phyloP scores from a whole-genome alignment of 495 filamentous ascomycete genomes.

The Trichoderma orchidacearum region DNA sequence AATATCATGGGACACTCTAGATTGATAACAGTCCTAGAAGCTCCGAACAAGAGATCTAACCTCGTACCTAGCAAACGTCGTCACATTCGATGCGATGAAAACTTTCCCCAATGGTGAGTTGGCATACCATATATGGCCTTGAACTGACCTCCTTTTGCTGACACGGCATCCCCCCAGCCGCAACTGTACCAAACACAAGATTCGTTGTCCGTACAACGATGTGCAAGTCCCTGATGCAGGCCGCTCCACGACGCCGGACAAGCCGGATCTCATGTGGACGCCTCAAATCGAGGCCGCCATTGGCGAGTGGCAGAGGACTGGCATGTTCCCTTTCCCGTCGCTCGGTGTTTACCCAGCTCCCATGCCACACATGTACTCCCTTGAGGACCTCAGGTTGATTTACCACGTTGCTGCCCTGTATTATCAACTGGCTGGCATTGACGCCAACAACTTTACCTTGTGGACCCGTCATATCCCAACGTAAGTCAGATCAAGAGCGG shows the following conservation, averaged over 20 bases:
- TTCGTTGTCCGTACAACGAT: slow-evolving; percentile 94
- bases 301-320: slow-evolving; percentile 71
- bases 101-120: slow-evolving; percentile 86
- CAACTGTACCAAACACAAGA: slow-evolving; percentile 98
- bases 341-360: slow-evolving; percentile 58
- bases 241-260: slow-evolving; percentile 50
- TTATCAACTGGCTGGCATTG: slow-evolving; percentile 61
- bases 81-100: slow-evolving; percentile 97
- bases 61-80: slow-evolving; percentile 50
- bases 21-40: slow-evolving; percentile 12
- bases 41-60: background rate
- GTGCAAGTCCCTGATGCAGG: slow-evolving; percentile 47
- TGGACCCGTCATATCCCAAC: slow-evolving; percentile 88
- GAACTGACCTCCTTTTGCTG: slow-evolving; percentile 9
- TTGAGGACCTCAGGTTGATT: slow-evolving; percentile 72
- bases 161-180: slow-evolving; percentile 43
- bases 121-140: too few species aligned
- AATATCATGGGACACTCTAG: background rate
- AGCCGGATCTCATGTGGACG: slow-evolving; percentile 69
- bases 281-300: slow-evolving; percentile 68
- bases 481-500: slow-evolving; percentile 48
- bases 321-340: slow-evolving; percentile 75
- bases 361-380: slow-evolving; percentile 49
- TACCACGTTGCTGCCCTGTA: slow-evolving; percentile 83
- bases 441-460: slow-evolving; percentile 66